Percentiles rank a stretch among this genome's conserved stretches.
phyloP scores from a whole-genome alignment of 768 basidiomycete species.

The Phlebiopsis gigantea region DNA sequence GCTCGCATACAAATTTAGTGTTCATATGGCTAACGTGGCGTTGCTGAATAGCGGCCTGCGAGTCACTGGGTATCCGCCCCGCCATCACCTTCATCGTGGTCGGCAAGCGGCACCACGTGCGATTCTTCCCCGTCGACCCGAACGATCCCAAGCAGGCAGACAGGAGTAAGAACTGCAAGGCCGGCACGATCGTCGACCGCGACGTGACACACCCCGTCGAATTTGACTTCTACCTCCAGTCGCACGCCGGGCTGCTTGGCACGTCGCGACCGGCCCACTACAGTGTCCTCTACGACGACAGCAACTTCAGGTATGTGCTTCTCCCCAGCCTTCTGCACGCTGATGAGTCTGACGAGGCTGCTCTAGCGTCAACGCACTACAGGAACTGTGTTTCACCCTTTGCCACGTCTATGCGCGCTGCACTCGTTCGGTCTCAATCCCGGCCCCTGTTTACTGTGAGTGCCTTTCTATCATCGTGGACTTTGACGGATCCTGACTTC shows the following conservation, averaged over 20 bases:
- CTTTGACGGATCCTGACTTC: neutral
- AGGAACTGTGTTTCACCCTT: constrained; percentile 64
- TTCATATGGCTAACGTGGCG: neutral
- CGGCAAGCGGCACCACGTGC: constrained; percentile 69
- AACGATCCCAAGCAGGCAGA: constrained; percentile 39
- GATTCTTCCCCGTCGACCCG: constrained; percentile 46
- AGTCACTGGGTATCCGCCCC: constrained; percentile 44
- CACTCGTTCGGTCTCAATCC: constrained; percentile 77
- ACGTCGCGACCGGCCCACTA: constrained; percentile 68
- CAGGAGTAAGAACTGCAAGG: constrained; percentile 64
- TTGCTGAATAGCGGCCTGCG: constrained; percentile 49
- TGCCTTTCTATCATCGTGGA: neutral
- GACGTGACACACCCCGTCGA: constrained; percentile 67
- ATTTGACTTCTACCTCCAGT: constrained; percentile 74
- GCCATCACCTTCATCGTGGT: constrained; percentile 77
- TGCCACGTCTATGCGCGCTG: constrained; percentile 80
- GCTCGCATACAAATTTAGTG: neutral
- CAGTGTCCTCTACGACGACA: constrained; percentile 46
- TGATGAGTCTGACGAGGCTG: neutral
- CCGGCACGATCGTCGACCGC: constrained; percentile 73
- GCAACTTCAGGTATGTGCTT: constrained; percentile 29
- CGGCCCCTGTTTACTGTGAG: constrained; percentile 78
- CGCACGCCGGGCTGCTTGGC: constrained; percentile 72
- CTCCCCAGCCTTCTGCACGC: neutral
- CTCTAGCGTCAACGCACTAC: constrained; percentile 53